These are phyloP conservation scores for Hyphodiscus hymeniophilus DNA, from an alignment of 495 filamentous ascomycete genomes.

Conservation along the genomic window DNA sequence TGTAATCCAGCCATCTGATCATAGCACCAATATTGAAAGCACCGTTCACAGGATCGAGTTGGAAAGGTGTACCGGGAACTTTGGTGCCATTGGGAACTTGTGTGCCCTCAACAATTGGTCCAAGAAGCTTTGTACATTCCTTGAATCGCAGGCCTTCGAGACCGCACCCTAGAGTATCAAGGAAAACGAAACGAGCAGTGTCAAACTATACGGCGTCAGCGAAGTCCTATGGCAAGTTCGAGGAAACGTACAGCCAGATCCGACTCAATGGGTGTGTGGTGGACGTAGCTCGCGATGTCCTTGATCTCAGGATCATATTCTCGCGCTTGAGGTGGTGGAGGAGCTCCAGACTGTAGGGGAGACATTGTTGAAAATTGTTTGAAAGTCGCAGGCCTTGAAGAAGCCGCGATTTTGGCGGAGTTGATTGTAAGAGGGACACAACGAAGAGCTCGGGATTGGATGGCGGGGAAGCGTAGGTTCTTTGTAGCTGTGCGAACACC, in stretches of 20 bases:
- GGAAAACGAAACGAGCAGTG: conserved; percentile 79
- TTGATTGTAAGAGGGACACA: conserved; percentile 17
- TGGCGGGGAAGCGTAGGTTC: conserved; percentile 18
- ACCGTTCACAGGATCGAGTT: conserved; percentile 89
- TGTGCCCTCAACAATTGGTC: conserved; percentile 88
- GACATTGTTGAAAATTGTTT: conserved; percentile 49
- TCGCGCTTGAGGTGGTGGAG: conserved; percentile 41
- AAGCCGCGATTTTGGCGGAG: conserved; percentile 7
- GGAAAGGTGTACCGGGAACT: conserved; percentile 86
- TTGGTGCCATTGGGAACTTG: conserved; percentile 87
- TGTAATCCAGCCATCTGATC: conserved; percentile 99
- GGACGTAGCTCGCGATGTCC: conserved; percentile 91
- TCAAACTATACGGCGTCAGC: conserved; percentile 59
- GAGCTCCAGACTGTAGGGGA: conserved; percentile 40
- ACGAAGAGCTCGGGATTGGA: conserved; percentile 22
- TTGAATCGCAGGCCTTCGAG: conserved; percentile 93
- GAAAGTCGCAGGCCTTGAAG: conserved; percentile 10
- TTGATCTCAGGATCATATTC: conserved; percentile 84
- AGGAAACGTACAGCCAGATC: conserved; percentile 72
- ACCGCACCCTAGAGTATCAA: conserved; percentile 95
- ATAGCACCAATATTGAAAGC: conserved; percentile 98
- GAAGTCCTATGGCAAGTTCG: not conserved
- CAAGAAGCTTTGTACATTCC: conserved; percentile 89
- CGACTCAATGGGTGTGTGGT: conserved; percentile 82
- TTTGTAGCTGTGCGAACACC: conserved; percentile 21